Evolutionary conservation across 2,329 filamentous ascomycete genomes (phyloP), one percentile per base, ranked within the genome.

Genomic region (Septoria linicola): DNA sequence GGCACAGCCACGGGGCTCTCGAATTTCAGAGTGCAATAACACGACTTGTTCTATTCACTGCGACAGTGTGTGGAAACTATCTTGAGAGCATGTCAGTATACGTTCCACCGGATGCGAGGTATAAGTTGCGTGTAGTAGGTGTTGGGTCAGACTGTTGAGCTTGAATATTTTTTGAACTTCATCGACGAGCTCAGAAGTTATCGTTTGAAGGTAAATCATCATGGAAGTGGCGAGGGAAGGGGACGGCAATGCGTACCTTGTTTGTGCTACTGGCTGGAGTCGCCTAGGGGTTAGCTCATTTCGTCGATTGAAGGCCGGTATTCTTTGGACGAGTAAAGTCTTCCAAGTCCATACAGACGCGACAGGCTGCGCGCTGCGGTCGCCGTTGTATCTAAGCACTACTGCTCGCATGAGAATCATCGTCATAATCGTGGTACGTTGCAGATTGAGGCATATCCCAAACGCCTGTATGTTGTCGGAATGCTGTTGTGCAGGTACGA

Each of bases 71-170:
- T 7, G 36, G 8, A 21, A 10, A 19, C 36, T 21, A 2, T 39
- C 36, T 39, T 3, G 13, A 13, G 1, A 11, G 20, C 36, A 20
- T 20, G 17, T 39, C 17, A 39, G 36, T n/a, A 39, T 21, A 39
- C 6, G 17, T 21, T 20, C 19, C 17, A 39, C 8, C 16, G 20
- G 4, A 2, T 39, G n/a, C 11, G 16, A 8, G 6, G 17, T 20
- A 8, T 19, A 19, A 21, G 19, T 11, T 20, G 36, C 39, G 44
- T n/a, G 13, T 20, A 7, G 25, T 20, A 13, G 1, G 17, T 2
- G 37, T 41, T 1, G 8, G 31, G 20, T 79, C 76, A 79, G 73
- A 74, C 71, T 78, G 74, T 78, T 78, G 75, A 78, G 76, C 75
- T 78, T 78, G 75, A 77, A 68, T 66, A 61, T 63, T 49, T 64